Percentiles rank a stretch among this genome's conserved stretches.
Conservation (phyloP, 371 early-diverging fungal genomes). For the Mortierella sp. region DNA sequence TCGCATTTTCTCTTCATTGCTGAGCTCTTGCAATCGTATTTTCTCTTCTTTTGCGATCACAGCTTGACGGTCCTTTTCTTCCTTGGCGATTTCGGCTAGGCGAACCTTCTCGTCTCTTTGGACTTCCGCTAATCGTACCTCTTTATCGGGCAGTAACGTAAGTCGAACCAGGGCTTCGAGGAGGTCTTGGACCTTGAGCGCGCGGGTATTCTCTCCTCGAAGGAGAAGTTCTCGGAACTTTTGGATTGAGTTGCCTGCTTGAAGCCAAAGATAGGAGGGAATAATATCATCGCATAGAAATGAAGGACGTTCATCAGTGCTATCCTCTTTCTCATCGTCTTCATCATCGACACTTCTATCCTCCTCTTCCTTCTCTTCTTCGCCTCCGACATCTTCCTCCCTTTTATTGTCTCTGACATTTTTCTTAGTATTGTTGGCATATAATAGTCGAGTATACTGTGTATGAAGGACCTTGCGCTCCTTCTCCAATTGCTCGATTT, state of each 20-base stretch:
- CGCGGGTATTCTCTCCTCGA: background rate
- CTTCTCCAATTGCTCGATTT: too few relatives aligned
- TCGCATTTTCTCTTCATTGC: background rate
- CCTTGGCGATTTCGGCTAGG: background rate
- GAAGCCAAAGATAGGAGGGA: background rate
- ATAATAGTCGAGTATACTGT: too few relatives aligned
- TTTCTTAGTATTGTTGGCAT: too few relatives aligned
- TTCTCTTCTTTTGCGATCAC: background rate
- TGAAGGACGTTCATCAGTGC: too few relatives aligned
- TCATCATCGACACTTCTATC: too few relatives aligned
- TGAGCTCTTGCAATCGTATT: slow-evolving; percentile 1
- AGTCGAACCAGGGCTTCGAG: background rate
- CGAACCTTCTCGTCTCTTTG: background rate
- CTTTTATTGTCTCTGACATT: too few relatives aligned
- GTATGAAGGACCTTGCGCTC: too few relatives aligned
- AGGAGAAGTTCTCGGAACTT: background rate
- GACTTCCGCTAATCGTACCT: background rate
- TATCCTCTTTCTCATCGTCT: too few relatives aligned
- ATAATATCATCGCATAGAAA: background rate
- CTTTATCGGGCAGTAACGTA: background rate
- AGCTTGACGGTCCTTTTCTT: background rate
- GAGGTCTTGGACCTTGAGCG: background rate
- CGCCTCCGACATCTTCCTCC: too few relatives aligned
- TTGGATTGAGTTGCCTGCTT: background rate
- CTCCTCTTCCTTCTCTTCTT: too few relatives aligned